phyloP scores from a whole-genome alignment of 441 rosid genomes.

The Populus hybrid region DNA sequence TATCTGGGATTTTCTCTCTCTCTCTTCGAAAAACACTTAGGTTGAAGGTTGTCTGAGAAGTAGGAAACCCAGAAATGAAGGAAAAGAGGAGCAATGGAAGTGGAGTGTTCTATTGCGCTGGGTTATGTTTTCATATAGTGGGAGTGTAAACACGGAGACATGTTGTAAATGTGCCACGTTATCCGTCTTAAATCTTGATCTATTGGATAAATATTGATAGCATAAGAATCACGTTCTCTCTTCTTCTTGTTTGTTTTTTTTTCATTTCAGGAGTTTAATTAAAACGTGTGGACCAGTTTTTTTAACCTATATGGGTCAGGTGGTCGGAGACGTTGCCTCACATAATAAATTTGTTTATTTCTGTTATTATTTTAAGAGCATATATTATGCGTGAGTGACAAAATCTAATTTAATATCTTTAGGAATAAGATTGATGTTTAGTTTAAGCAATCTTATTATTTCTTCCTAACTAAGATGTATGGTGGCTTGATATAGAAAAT shows the following conservation, averaged over 20 bases:
- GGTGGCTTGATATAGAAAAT: accelerated
- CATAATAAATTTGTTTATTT: too few species aligned
- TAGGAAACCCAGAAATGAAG: background rate
- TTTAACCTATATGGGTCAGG: too few species aligned
- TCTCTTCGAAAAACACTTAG: background rate
- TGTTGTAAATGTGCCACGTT: background rate
- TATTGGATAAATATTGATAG: background rate
- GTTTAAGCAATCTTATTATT: too few species aligned
- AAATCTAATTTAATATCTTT: too few species aligned
- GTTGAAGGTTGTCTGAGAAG: background rate
- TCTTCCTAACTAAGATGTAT: accelerated
- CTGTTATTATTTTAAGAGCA: too few species aligned
- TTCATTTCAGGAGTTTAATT: too few species aligned
- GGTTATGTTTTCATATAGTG: background rate
- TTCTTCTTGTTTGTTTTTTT: background rate
- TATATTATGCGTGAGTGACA: too few species aligned
- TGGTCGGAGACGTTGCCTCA: too few species aligned
- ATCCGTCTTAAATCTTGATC: too few species aligned
- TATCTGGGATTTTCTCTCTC: too few species aligned
- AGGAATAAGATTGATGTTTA: too few species aligned
- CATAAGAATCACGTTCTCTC: background rate
- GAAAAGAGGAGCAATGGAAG: background rate
- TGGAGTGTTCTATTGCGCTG: background rate
- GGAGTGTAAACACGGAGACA: background rate
- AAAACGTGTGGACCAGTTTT: background rate